Percentiles rank a stretch among this genome's conserved stretches.
Evolutionary conservation across 768 basidiomycete species (phyloP).

Genomic region (Rhizopogon vesiculosus): DNA sequence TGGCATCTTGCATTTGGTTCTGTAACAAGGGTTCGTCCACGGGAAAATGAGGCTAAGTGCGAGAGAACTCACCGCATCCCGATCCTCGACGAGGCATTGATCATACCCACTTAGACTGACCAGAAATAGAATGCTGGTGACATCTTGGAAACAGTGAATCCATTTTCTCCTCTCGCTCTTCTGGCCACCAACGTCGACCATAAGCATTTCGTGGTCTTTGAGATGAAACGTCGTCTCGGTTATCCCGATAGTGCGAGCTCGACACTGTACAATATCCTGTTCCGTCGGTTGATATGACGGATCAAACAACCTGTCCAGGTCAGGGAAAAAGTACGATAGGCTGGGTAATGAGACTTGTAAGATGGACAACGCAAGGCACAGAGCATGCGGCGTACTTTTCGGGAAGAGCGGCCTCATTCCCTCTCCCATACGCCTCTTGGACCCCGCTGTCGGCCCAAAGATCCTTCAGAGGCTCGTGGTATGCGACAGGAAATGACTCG

Average conservation of each 20-base stretch:
- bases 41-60: not conserved
- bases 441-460: conserved; percentile 80
- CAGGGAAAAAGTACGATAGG: conserved; percentile 70
- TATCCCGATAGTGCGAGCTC: conserved; percentile 88
- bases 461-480: conserved; percentile 57
- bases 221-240: conserved; percentile 83
- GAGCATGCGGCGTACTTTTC: conserved; percentile 63
- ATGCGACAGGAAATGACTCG: conserved; percentile 71
- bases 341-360: conserved; percentile 31
- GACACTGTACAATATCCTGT: conserved; percentile 83
- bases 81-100: conserved; percentile 90
- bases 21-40: conserved; percentile 22
- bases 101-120: conserved; percentile 93
- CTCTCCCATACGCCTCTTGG: conserved; percentile 70
- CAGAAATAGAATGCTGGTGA: conserved; percentile 88
- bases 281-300: conserved; percentile 69
- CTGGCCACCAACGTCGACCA: conserved; percentile 94
- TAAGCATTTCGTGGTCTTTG: conserved; percentile 77
- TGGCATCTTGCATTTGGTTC: conserved; percentile 99
- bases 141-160: conserved; percentile 95
- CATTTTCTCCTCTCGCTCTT: conserved; percentile 91
- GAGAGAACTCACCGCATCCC: conserved; percentile 65
- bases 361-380: not conserved
- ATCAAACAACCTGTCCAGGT: conserved; percentile 76
- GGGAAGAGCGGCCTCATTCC: conserved; percentile 88